Base-by-base conservation (phyloP, 495 filamentous ascomycete genomes). In the Talaromyces proteolyticus region DNA sequence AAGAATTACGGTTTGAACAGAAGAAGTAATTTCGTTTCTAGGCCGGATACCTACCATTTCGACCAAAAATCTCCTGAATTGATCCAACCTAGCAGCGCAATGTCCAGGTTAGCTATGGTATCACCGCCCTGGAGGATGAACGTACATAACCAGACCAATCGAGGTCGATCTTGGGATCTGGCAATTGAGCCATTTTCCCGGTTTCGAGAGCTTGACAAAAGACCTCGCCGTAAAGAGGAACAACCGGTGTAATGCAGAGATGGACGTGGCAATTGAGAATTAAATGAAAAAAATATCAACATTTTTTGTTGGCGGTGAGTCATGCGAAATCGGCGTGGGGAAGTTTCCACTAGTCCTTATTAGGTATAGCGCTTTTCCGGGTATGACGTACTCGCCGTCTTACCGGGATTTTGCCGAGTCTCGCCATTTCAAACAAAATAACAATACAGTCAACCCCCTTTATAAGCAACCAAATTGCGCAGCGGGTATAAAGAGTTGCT, bases 131-230 rank as follows among this genome's bases (percentile, higher is more conserved):
- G 18, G 6, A 23, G 23, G 47, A 23, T 21, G 26, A 22, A 37
- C 43, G 23, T 49, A 46, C 62, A 57, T 85, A 96, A 53, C 78
- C 80, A 37, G 84, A 85, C 91, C 91, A 96, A 60, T 93, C 75
- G 43, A 95, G 78, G 59, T 90, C 79, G 7, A 68, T 59, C 0
- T 86, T 90, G 10, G 91, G 89, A 64, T 93, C 84, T 12, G 89
- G 90, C 18, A 49, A 16, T 18, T 14, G 18, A 23, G 29, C 19
- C 47, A 49, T 49, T 26, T 0, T 40, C 12, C 24, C 2, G 24
- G 7, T 26, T 20, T 7, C 47, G n/a, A n/a, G n/a, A n/a, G n/a
- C n/a, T n/a, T n/a, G n/a, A n/a, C n/a, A n/a, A n/a, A n/a, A n/a
- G n/a, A n/a, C n/a, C n/a, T n/a, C n/a, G n/a, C n/a, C n/a, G n/a